Base-by-base conservation (phyloP, 371 early-diverging fungal species). In the Mucor indicus region DNA sequence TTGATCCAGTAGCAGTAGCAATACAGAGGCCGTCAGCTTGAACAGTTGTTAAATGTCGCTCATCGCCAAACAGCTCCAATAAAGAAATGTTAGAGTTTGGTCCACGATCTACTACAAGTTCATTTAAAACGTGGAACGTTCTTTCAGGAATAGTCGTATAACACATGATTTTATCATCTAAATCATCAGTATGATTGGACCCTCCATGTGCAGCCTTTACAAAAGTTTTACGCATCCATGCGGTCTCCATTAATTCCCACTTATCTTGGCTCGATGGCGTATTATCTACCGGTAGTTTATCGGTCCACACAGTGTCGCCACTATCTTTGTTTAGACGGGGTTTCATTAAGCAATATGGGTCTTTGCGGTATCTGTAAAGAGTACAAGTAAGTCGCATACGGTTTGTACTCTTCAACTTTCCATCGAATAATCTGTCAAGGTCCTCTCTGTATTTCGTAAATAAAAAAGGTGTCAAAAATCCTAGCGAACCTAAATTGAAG, bases 1-100 rank as follows among this genome's bases (percentile, higher is more conserved):
- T 97, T 0, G 92, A 92, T 10, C 97, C 97, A 0, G 97, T 97
- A 0, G 97, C 94, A 1, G 97, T 96, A 0, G 93, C 83, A 40
- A 98, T 74, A 36, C 89, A 86, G 41, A 97, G 64, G 0, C 96
- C 98, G 56, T 97, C 98, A 0, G 93, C 93, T 58, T 89, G 90
- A 1, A 90, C 83, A 3, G 86, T 87, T 1, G 93, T 92, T 50
- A 93, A 64, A 42, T 89, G 92, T 25, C 75, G 67, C 23, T 89
- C 89, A 56, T 91, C 90, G 24, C 90, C 95, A 68, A 87, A 96
- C 12, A 98, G 63, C 53, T 98, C 96, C 15, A 98, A 65, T 54
- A 87, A 64, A 17, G 84, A 77, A 84, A 96, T 89, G 59, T 89
- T 91, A 3, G 96, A 83, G 45, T 81, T 85, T 6, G 96, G 92